Evolutionary conservation across 331 rosid species (phyloP).

Genomic region (Arachis monticola): DNA sequence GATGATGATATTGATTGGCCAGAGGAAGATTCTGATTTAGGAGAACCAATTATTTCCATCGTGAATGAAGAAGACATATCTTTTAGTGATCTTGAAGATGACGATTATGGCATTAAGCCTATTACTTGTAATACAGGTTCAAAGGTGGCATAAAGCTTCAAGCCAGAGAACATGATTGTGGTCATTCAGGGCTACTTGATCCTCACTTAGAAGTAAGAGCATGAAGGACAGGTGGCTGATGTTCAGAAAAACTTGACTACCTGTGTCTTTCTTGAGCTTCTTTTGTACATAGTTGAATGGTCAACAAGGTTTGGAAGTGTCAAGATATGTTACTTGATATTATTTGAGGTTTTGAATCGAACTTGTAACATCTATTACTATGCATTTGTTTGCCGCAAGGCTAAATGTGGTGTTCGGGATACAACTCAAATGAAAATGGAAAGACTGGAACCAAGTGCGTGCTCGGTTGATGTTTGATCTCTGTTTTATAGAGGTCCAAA

Average conservation of each 20-base stretch:
- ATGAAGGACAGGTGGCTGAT: slow-evolving; percentile 8
- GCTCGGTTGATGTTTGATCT: slow-evolving; percentile 14
- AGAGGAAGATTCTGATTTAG: slow-evolving; percentile 80
- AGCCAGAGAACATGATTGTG: slow-evolving; percentile 28
- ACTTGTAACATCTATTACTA: slow-evolving; percentile 16
- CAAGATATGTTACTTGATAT: slow-evolving; percentile 41
- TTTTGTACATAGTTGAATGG: slow-evolving; percentile 52
- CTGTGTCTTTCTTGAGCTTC: slow-evolving; percentile 28
- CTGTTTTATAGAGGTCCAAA: slow-evolving; percentile 20
- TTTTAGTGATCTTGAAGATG: slow-evolving; percentile 96
- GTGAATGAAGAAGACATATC: slow-evolving; percentile 91
- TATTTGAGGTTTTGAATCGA: slow-evolving; percentile 47
- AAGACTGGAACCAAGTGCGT: slow-evolving; percentile 29
- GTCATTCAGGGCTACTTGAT: slow-evolving; percentile 33
- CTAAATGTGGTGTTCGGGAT: slow-evolving; percentile 27
- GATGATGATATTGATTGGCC: slow-evolving; percentile 84
- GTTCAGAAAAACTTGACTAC: slow-evolving; percentile 13
- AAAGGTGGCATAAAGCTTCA: slow-evolving; percentile 46
- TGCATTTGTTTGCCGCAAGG: slow-evolving; percentile 36
- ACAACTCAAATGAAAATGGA: slow-evolving; percentile 33
- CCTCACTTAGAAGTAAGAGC: slow-evolving; percentile 35
- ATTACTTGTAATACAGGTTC: slow-evolving; percentile 42
- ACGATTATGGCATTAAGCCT: slow-evolving; percentile 60
- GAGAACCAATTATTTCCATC: slow-evolving; percentile 41
- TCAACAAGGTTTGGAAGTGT: slow-evolving; percentile 37